Evolutionary conservation across 306 rosid genomes (phyloP), one percentile per base, ranked within the genome.

Genomic region (Castanopsis chinensis): DNA sequence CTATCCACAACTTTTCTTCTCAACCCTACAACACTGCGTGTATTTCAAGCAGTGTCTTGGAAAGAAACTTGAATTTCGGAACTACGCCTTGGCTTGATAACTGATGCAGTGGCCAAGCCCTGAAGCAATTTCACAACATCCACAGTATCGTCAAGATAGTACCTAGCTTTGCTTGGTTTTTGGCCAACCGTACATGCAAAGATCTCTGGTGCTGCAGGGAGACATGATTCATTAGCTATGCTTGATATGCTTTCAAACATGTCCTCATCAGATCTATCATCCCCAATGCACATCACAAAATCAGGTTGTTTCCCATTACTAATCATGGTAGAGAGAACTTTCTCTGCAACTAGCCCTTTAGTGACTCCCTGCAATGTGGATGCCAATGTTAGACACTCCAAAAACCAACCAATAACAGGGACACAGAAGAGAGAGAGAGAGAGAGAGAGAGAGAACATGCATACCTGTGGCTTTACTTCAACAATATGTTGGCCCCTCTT

Each of bases 121-220:
- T 76, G 79, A 78, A 93, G 93, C 83, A 90, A 58, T 74, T 61
- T 69, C 86, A 86, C 61, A 53, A 93, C 96, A 60, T 90, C 94
- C 6, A 33, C 74, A 0, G 87, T 71, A 61, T 93, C 92, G 28
- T 91, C 93, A 4, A 93, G 85, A 81, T 88, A 93, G 91, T 90
- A 90, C 86, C 78, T 87, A 41, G 98, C 98, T 86, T 93, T 93
- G 82, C 98, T 93, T 8, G 97, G 95, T 80, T 93, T 93, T 57
- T 86, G 90, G 63, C 93, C 98, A 53, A 93, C 97, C 2, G 97
- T 93, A 86, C 97, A 93, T 17, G 98, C 90, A 78, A 90, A 93
- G 71, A 91, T 82, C 81, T 91, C 92, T 1, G 91, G 89, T 27
- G 87, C 74, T 18, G 72, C 60, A 32, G 85, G 83, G 53, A 85